Evolutionary conservation across 495 filamentous ascomycete species (phyloP), one percentile per base, ranked within the genome.

Genomic region (Aspergillus olivimuriae): DNA sequence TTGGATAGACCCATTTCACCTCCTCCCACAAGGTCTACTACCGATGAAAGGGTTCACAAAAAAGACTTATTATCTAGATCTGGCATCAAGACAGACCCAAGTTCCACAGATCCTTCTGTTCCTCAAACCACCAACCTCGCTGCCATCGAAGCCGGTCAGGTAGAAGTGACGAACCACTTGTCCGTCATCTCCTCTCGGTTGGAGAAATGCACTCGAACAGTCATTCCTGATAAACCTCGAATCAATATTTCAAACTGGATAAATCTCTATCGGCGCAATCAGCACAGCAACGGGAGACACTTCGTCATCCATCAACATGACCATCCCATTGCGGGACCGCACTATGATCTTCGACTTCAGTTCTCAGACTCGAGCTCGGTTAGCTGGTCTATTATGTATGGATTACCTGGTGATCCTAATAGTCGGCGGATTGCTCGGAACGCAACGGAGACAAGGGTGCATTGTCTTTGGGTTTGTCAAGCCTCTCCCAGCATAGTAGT

Each of bases 231-330:
- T 4, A 45, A 49, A 17, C 67, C 72, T 15, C 58, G 64, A 20
- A 50, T 83, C 0, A 47, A 63, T 0, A 68, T 80, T 22, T 40
- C 54, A 0, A 56, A 58, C 2, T 84, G 79, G 58, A 38, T 44
- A 19, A 53, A 61, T n/a, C 60, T 86, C 2, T 84, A 83, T 57
- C 52, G 56, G 19, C 52, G 63, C 7, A 77, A 77, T 53, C 40
- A 68, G 46, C 57, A 76, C 39, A 39, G 50, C 4, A 37, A 62
- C 14, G 82, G 80, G 8, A 64, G 60, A 17, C 81, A 85, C 51
- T 84, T 83, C 48, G 71, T 84, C 24, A 67, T 85, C 20, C 78
- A 84, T 55, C 82, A 84, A 52, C 82, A 86, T 53, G 82, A 85
- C 46, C 82, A 85, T 57, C 81, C 81, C 2, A 62, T 82, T 7